A percentile compares a stretch with the other conserved stretches of the same genome.
Conservation (phyloP, 306 rosid species). For the Quercus cerris region DNA sequence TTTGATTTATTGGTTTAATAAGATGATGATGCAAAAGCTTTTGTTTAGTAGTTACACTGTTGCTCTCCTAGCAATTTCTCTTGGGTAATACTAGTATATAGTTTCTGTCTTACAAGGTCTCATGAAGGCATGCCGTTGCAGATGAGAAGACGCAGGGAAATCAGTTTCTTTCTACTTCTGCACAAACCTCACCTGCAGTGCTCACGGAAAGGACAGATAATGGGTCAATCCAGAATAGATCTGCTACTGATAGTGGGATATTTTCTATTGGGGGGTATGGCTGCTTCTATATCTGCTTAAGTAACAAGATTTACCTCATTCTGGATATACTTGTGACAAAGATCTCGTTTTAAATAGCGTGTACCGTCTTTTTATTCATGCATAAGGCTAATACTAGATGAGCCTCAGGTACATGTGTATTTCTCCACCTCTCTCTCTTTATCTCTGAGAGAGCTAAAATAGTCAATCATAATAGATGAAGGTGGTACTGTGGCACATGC, state of each 20-base stretch:
- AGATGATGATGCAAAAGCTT: constrained; percentile 14
- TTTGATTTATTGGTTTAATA: constrained; percentile 7
- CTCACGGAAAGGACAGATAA: constrained; percentile 34
- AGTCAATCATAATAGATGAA: no score
- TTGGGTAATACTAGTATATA: constrained; percentile 21
- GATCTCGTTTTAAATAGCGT: no score
- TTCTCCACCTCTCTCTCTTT: neutral
- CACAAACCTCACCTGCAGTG: constrained; percentile 38
- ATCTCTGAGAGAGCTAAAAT: no score
- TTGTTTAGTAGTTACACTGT: constrained; percentile 1
- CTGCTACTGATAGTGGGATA: constrained; percentile 27
- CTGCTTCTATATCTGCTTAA: constrained; percentile 11
- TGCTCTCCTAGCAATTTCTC: constrained; percentile 22
- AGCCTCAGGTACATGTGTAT: neutral
- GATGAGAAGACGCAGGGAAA: constrained; percentile 71
- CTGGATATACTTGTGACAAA: neutral
- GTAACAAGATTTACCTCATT: neutral
- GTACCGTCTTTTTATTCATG: no score
- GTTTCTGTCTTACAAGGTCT: constrained; percentile 42
- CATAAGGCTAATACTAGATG: no score
- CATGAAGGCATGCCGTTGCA: constrained; percentile 70
- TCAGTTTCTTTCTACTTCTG: constrained; percentile 35
- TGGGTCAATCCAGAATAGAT: constrained; percentile 24
- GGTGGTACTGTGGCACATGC: no score
- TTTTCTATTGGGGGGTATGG: constrained; percentile 57